Evolutionary conservation across 208 protist genomes (phyloP).

Genomic region (Balamuthia mandrillaris): DNA sequence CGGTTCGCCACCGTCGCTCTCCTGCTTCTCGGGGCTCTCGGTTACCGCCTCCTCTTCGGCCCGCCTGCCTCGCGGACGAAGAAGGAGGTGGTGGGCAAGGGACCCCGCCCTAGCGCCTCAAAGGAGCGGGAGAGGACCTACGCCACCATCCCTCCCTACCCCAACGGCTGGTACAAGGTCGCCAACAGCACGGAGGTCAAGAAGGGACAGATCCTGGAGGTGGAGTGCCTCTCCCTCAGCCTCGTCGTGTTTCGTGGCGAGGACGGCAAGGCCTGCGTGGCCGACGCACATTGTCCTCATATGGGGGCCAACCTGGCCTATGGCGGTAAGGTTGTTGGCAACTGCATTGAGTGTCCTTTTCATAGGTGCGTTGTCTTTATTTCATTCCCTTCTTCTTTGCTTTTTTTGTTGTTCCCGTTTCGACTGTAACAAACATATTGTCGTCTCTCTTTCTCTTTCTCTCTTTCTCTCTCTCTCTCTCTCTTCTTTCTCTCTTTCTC

Average conservation of each 20-base stretch:
- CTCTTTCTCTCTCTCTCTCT: neutral
- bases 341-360: slow-evolving; percentile 39
- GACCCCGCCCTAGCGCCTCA: no score
- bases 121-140: no score
- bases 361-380: neutral
- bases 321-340: slow-evolving; percentile 7
- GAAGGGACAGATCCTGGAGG: neutral
- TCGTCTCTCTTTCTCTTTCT: neutral
- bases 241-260: slow-evolving; percentile 32
- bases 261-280: neutral
- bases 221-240: neutral
- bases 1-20: no score
- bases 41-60: no score
- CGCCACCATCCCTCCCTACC: slow-evolving; percentile 2
- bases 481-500: neutral
- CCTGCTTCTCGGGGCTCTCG: no score
- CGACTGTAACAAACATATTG: no score
- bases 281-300: slow-evolving; percentile 36
- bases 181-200: neutral
- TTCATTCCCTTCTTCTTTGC: neutral
- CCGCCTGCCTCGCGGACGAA: no score
- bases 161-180: slow-evolving; percentile 34
- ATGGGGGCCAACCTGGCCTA: slow-evolving; percentile 24
- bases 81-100: no score
- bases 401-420: no score